These are phyloP conservation scores for Globisporangium recalcitrans DNA, from an alignment of 352 stramenopile species.

Conservation along the genomic window DNA sequence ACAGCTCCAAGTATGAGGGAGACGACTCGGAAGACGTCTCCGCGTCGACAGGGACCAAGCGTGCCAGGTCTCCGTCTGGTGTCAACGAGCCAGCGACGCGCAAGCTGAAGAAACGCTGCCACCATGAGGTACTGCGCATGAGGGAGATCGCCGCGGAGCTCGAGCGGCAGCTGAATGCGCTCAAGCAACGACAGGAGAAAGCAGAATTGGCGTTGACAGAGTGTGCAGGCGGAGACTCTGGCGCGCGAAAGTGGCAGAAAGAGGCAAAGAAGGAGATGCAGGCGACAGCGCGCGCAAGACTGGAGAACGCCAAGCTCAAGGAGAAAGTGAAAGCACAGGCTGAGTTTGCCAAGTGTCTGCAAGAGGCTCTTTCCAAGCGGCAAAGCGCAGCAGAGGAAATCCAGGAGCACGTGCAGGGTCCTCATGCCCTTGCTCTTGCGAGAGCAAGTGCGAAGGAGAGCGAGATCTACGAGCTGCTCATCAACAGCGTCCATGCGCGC, in stretches of 20 bases:
- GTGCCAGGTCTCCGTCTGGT: neutral
- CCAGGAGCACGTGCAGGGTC: neutral
- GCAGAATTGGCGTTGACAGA: neutral
- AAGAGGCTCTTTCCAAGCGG: constrained; percentile 35
- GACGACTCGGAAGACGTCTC: neutral
- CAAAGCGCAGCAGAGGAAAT: constrained; percentile 17
- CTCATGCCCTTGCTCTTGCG: neutral
- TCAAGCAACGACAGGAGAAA: neutral
- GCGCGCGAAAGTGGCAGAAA: constrained; percentile 19
- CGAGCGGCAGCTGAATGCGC: neutral
- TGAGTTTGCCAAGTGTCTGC: constrained; percentile 29
- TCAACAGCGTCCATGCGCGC: constrained; percentile 16
- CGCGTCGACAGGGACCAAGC: neutral
- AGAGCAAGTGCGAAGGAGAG: constrained; percentile 16
- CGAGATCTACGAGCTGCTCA: constrained; percentile 23
- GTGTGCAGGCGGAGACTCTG: neutral
- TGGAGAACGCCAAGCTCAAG: constrained; percentile 44
- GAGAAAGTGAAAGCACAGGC: constrained; percentile 40
- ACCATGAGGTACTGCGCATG: neutral
- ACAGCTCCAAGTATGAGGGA: neutral
- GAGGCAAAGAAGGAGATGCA: constrained; percentile 36
- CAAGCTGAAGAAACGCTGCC: constrained; percentile 1
- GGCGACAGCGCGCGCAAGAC: constrained; percentile 27
- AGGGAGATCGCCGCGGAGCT: neutral
- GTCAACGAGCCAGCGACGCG: neutral